Percentiles rank a stretch among this genome's conserved stretches.
These are phyloP conservation scores for Leccinum subrobustum DNA, from an alignment of 1,284 basidiomycete species.

Conservation along the genomic window DNA sequence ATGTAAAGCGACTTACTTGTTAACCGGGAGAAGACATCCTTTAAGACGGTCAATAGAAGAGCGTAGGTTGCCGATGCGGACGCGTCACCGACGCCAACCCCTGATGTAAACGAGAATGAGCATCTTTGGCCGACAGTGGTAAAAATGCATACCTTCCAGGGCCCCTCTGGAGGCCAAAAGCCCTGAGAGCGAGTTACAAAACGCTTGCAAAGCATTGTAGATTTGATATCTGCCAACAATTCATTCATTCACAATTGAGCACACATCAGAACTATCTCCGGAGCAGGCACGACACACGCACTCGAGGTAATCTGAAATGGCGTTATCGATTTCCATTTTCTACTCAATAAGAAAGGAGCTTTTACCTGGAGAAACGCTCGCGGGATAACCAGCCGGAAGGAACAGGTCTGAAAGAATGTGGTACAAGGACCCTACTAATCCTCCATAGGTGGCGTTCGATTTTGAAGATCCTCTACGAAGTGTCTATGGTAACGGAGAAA, in stretches of 20 bases:
- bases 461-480: not conserved
- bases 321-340: not conserved
- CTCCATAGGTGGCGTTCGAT: not conserved
- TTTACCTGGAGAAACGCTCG: slow-evolving; percentile 56
- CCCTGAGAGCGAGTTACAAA: slow-evolving; percentile 63
- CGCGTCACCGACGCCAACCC: slow-evolving; percentile 66
- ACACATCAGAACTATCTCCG: not conserved
- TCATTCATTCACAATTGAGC: not conserved
- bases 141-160: slow-evolving; percentile 57
- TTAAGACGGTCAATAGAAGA: slow-evolving; percentile 58
- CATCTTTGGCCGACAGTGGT: not conserved
- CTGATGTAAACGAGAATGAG: slow-evolving; percentile 32
- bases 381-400: slow-evolving; percentile 59
- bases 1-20: slow-evolving; percentile 46
- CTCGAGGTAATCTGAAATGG: slow-evolving; percentile 34
- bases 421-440: slow-evolving; percentile 4
- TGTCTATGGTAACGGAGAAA: slow-evolving; percentile 1
- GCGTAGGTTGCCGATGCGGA: slow-evolving; percentile 65
- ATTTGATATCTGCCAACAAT: slow-evolving; percentile 50
- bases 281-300: slow-evolving; percentile 10
- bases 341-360: slow-evolving; percentile 4
- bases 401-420: slow-evolving; percentile 49
- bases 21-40: slow-evolving; percentile 61
- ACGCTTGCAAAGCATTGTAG: slow-evolving; percentile 65
- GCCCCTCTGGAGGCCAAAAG: slow-evolving; percentile 66